Evolutionary conservation across 176 grass and related monocot species (phyloP), one percentile per base, ranked within the genome.

Genomic region (Ensete glaucum): DNA sequence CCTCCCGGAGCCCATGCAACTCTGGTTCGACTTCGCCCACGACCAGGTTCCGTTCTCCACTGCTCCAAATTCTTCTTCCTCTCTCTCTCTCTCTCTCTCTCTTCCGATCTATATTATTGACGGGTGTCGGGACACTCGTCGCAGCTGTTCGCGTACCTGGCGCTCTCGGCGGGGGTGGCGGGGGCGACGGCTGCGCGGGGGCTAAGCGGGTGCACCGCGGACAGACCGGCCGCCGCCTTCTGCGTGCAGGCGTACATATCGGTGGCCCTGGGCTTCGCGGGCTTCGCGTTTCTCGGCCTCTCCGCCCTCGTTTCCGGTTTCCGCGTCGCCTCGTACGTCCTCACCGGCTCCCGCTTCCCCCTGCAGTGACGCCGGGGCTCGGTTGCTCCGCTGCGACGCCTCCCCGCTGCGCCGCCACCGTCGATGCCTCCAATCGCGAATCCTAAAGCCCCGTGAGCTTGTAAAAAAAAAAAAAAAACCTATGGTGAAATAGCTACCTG

Each of bases 1-100:
- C 51, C 74, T 93, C 1, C 93, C 88, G 1, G 90, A 93, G 78
- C 24, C 75, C 63, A 1, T 90, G 57, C 94, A 91, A 83, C 88
- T 97, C 80, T 93, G 88, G 90, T 97, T 93, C 82, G 94, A 97
- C 81, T 97, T 93, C 82, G 73, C 71, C 8, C 94, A 93, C 88
- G 94, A 97, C 73, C 94, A 97, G 85, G 91, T 95, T 64, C 69
- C 2, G 4, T 25, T 2, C 64, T 25, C n/a, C 3, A 0, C n/a
- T 73, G 14, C 71, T 29, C 23, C 22, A 20, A 24, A 20, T 50
- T 11, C 50, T 75, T n/a, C 17, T 19, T 54, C 9, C 9, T 20
- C 3, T 25, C 1, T 55, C 19, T 64, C 7, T 49, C 26, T 62
- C 7, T 49, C 26, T 62, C 54, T 78, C 26, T 78, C 21, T 0